Base-by-base conservation (phyloP, 2,329 filamentous ascomycete genomes). In the Alternaria burnsii region DNA sequence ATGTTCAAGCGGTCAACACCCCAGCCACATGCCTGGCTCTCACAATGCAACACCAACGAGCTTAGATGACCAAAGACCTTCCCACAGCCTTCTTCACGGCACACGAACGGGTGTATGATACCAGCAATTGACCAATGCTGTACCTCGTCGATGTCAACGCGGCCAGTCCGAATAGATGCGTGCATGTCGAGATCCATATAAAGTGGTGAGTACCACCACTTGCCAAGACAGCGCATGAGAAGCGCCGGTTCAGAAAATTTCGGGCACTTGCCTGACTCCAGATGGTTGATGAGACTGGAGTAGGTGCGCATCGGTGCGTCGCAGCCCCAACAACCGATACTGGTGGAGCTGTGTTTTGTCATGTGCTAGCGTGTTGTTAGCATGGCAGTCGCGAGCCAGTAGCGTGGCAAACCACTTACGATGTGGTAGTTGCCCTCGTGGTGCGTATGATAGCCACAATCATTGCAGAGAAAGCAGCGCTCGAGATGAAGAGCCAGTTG, bases 251-350 rank as follows among this genome's bases (percentile, higher is more conserved):
- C 87, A 0, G 89, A 88, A 0, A 89, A 88, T 30, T 89, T 84
- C 18, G 86, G 86, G 72, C 93, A 91, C 72, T 91, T 89, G 22
- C 90, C 76, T 5, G 84, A 87, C 68, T 88, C 87, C 65, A 77
- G 67, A 50, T 78, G 76, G 43, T 70, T 67, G 55, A 76, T 70
- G 4, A 76, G 71, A 51, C 63, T 65, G 20, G 68, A 73, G 52
- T 67, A 65, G 24, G 65, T 74, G 59, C 61, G 69, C 61, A 71
- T 69, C 6, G 70, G 61, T 1, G 59, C 32, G 3, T 58, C 44
- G 55, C 75, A 77, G 30, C 56, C 63, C 72, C 71, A 76, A 51
- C 75, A 77, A 0, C 61, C 55, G 6, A 75, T 63, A 28, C 53
- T 60, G 4, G 68, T 54, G 5, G 57, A 42, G 9, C 54, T 58